Conservation (phyloP, 2,329 filamentous ascomycete genomes). For the Fusarium sarcochroum region DNA sequence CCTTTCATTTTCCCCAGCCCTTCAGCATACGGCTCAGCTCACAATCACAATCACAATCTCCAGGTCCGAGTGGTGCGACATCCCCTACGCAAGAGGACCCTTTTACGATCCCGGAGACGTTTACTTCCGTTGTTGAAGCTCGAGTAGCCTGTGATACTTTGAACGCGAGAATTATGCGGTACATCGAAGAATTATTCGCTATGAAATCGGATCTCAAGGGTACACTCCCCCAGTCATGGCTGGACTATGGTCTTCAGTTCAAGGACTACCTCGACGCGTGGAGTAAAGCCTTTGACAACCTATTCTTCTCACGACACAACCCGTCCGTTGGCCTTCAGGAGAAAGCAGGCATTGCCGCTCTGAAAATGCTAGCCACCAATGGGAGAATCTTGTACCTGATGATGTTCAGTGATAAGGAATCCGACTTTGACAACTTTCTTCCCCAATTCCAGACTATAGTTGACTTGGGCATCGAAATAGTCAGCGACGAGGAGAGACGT, state of each 20-base stretch:
- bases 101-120: slow-evolving; percentile 53
- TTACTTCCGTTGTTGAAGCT: slow-evolving; percentile 67
- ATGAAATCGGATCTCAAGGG: slow-evolving; percentile 66
- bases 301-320: slow-evolving; percentile 64
- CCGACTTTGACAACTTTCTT: slow-evolving; percentile 69
- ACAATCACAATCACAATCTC: slow-evolving; percentile 55
- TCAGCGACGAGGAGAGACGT: slow-evolving; percentile 69
- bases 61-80: slow-evolving; percentile 58
- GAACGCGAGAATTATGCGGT: slow-evolving; percentile 69
- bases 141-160: slow-evolving; percentile 70
- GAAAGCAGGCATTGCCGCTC: slow-evolving; percentile 70
- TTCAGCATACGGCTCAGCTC: slow-evolving; percentile 66
- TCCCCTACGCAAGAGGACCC: slow-evolving; percentile 55
- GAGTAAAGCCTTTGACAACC: slow-evolving; percentile 68
- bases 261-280: slow-evolving; percentile 67
- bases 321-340: slow-evolving; percentile 67
- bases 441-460: slow-evolving; percentile 69
- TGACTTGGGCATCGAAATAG: slow-evolving; percentile 70
- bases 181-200: slow-evolving; percentile 68
- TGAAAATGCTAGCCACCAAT: slow-evolving; percentile 75
- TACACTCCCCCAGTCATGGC: slow-evolving; percentile 64
- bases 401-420: slow-evolving; percentile 72
- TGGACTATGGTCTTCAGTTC: slow-evolving; percentile 63
- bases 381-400: slow-evolving; percentile 69
- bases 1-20: slow-evolving; percentile 75